Percentiles rank a stretch among this genome's conserved stretches.
Evolutionary conservation across 441 rosid genomes (phyloP).

Genomic region (Euphorbia celastroides): DNA sequence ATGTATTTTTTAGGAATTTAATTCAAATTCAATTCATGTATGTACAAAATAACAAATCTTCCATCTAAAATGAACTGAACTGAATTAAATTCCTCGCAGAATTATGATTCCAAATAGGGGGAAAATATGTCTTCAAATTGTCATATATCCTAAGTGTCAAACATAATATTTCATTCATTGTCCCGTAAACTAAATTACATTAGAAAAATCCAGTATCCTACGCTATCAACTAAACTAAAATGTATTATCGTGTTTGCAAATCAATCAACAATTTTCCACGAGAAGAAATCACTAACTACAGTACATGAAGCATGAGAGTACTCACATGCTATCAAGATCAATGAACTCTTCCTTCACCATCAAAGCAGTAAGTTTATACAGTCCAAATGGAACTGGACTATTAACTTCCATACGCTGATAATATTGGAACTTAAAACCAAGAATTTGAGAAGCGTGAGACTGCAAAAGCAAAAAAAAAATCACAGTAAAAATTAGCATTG

Average conservation of each 20-base stretch:
- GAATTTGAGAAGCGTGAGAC: slow-evolving; percentile 99
- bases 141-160: not conserved
- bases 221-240: not conserved
- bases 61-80: too few species aligned
- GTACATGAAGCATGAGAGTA: slow-evolving; percentile 7
- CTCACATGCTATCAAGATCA: slow-evolving; percentile 97
- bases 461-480: slow-evolving; percentile 38
- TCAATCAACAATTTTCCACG: not conserved
- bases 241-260: too few species aligned
- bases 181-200: not conserved
- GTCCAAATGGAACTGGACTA: slow-evolving; percentile 82
- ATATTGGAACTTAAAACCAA: slow-evolving; percentile 98
- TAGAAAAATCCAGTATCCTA: not conserved
- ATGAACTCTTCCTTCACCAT: slow-evolving; percentile 92
- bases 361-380: slow-evolving; percentile 90
- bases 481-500: slow-evolving; percentile 16
- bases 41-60: too few species aligned
- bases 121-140: not conserved
- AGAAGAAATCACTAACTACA: not conserved
- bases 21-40: too few species aligned
- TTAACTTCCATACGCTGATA: slow-evolving; percentile 91
- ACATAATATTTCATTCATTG: not conserved
- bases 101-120: too few species aligned
- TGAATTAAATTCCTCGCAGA: too few species aligned
- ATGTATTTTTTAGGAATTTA: too few species aligned